These are phyloP conservation scores for Inga leiocalycina DNA, from an alignment of 306 rosid genomes.

Conservation along the genomic window DNA sequence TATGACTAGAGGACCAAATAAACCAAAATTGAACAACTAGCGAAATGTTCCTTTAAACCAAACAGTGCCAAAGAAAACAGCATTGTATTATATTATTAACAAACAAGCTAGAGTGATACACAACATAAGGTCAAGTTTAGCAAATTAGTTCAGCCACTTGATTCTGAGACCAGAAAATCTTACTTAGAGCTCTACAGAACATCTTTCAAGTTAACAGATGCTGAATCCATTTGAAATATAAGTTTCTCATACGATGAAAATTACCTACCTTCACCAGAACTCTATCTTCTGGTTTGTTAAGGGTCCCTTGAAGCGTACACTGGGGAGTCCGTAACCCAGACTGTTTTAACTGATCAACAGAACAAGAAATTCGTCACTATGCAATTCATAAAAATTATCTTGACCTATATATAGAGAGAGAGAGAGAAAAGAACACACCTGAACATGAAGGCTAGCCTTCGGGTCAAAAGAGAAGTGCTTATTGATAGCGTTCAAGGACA, in stretches of 20 bases:
- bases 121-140: neutral
- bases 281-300: constrained; percentile 67
- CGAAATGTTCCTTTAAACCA: neutral
- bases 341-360: constrained; percentile 63
- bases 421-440: constrained; percentile 42
- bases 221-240: neutral
- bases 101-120: neutral
- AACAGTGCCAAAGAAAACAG: neutral
- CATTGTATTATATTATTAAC: neutral
- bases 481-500: constrained; percentile 52
- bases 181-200: too few relatives aligned
- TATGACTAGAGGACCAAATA: neutral
- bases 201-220: neutral
- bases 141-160: neutral
- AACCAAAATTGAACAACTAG: neutral
- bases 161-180: too few relatives aligned
- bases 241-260: neutral
- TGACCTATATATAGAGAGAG: neutral
- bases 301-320: constrained; percentile 80
- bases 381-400: neutral
- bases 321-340: constrained; percentile 85
- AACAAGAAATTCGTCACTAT: constrained; percentile 1
- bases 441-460: constrained; percentile 81
- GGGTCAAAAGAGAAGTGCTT: constrained; percentile 37
- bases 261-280: constrained; percentile 61